phyloP scores from a whole-genome alignment of 306 rosid species.

The Malus orientalis region DNA sequence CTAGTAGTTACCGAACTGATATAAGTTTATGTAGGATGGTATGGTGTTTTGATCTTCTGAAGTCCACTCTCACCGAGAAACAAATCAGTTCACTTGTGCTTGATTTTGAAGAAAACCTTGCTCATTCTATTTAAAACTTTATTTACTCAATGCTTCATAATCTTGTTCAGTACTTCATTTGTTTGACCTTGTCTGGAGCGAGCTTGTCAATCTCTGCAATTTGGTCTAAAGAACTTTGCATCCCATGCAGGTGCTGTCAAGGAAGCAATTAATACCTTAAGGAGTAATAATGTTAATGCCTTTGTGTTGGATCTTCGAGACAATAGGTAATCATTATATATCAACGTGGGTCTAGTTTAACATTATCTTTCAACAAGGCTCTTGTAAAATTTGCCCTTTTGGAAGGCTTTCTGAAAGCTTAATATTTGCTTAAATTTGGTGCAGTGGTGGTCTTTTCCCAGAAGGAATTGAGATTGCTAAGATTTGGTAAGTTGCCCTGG shows the following conservation, averaged over 20 bases:
- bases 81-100: not conserved
- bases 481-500: constrained; percentile 63
- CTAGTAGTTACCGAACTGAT: not conserved
- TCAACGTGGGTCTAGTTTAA: constrained; percentile 36
- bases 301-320: constrained; percentile 97
- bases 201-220: constrained; percentile 1
- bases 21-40: not conserved
- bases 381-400: constrained; percentile 19
- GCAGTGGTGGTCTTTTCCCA: constrained; percentile 98
- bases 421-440: constrained; percentile 42
- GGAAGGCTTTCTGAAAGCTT: constrained; percentile 37
- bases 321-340: constrained; percentile 58
- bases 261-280: constrained; percentile 75
- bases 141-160: not conserved
- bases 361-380: constrained; percentile 18
- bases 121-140: constrained; percentile 2
- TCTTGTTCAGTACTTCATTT: not conserved
- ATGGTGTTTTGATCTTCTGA: not conserved
- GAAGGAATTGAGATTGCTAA: constrained; percentile 98
- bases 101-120: not conserved
- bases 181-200: not conserved
- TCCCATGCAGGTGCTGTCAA: constrained; percentile 71
- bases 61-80: not conserved
- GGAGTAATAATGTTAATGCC: constrained; percentile 72
- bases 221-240: constrained; percentile 14